Evolutionary conservation across 2,329 filamentous ascomycete species (phyloP).

Genomic region (Neonectria magnoliae): DNA sequence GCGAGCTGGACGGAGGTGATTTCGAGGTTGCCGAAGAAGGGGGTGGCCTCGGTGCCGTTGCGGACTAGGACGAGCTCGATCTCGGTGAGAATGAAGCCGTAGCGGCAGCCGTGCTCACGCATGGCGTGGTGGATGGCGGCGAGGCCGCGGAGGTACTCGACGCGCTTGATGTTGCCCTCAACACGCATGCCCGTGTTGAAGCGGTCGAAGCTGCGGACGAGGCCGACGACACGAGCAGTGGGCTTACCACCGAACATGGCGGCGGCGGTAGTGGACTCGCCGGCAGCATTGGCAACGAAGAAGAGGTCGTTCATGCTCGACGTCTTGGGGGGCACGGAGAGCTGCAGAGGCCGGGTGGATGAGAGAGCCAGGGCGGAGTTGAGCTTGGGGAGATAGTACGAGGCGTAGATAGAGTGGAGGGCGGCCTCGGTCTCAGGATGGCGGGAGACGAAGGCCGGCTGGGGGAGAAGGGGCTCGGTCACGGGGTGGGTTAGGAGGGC

Average conservation of each 20-base stretch:
- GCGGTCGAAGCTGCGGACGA: constrained; percentile 91
- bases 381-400: constrained; percentile 85
- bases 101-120: constrained; percentile 92
- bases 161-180: constrained; percentile 83
- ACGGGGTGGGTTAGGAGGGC: constrained; percentile 78
- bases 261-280: constrained; percentile 65
- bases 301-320: constrained; percentile 62
- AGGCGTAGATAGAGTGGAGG: constrained; percentile 78
- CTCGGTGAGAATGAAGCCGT: constrained; percentile 96
- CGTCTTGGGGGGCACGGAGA: constrained; percentile 54
- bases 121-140: constrained; percentile 89
- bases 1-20: constrained; percentile 70
- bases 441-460: constrained; percentile 65
- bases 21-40: constrained; percentile 91
- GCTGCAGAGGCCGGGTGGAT: constrained; percentile 70
- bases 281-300: constrained; percentile 72
- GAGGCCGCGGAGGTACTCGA: constrained; percentile 88
- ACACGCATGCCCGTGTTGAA: constrained; percentile 96
- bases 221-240: constrained; percentile 73
- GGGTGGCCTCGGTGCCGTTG: constrained; percentile 75
- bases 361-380: constrained; percentile 85
- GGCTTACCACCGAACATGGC: constrained; percentile 61
- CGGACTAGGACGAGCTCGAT: constrained; percentile 94
- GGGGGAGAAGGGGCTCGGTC: constrained; percentile 68
- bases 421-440: constrained; percentile 82